Evolutionary conservation across 2,329 filamentous ascomycete genomes (phyloP).

Genomic region (Hymenoscyphus repandus): DNA sequence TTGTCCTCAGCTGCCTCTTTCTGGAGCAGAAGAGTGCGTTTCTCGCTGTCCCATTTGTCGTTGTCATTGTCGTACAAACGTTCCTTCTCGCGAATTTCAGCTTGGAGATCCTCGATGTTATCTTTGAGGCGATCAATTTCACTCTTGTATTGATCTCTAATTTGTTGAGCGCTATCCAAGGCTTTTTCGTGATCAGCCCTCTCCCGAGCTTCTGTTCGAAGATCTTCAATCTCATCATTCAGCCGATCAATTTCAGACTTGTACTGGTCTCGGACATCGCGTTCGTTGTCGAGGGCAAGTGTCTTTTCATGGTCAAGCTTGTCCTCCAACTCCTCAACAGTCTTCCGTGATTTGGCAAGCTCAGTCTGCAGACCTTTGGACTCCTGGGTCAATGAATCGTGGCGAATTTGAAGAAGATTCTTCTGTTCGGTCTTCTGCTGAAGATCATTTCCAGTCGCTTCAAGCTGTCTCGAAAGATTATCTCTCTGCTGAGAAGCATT

Average conservation of each 20-base stretch:
- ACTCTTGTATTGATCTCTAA: constrained; percentile 48
- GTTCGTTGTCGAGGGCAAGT: constrained; percentile 47
- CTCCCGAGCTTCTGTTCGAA: no score
- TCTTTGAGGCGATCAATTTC: constrained; percentile 49
- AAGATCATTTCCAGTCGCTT: constrained; percentile 54
- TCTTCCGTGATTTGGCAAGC: constrained; percentile 41
- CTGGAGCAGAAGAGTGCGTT: constrained; percentile 59
- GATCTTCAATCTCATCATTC: constrained; percentile 42
- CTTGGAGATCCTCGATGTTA: constrained; percentile 46
- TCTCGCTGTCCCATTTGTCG: constrained; percentile 68
- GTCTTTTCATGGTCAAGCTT: constrained; percentile 40
- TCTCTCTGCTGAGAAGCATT: constrained; percentile 11
- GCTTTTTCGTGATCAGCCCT: constrained; percentile 36
- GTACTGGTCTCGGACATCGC: constrained; percentile 50
- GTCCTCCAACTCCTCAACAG: constrained; percentile 42
- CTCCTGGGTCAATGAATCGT: constrained; percentile 62
- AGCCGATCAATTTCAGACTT: constrained; percentile 49
- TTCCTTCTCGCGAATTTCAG: constrained; percentile 63
- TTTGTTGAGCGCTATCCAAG: constrained; percentile 52
- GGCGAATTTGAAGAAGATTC: constrained; percentile 61
- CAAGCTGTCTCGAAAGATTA: constrained; percentile 35
- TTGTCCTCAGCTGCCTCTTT: constrained; percentile 63
- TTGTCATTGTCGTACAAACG: constrained; percentile 65
- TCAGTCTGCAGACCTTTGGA: constrained; percentile 63
- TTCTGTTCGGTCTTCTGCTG: constrained; percentile 59